These are phyloP conservation scores for Aphanomyces astaci DNA, from an alignment of 352 stramenopile genomes.

Conservation along the genomic window DNA sequence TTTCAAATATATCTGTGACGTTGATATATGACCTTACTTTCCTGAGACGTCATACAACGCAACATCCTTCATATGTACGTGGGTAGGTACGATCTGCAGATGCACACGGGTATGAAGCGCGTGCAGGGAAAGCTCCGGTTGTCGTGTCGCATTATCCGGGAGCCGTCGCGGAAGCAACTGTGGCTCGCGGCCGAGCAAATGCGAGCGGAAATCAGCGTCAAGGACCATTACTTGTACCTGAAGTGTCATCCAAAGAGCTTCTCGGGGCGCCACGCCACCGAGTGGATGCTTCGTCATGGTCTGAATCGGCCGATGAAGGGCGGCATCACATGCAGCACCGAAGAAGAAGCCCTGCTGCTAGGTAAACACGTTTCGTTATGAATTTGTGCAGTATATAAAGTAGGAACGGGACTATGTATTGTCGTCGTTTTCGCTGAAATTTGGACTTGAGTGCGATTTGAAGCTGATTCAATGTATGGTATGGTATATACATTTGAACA, in stretches of 20 bases:
- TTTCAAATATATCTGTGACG: too few species aligned
- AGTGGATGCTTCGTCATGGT: constrained; percentile 83
- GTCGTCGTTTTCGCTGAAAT: too few species aligned
- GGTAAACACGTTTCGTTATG: too few species aligned
- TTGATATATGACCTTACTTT: too few species aligned
- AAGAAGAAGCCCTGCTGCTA: constrained; percentile 72
- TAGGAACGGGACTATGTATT: too few species aligned
- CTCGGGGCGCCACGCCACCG: constrained; percentile 65
- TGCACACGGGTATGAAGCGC: constrained; percentile 75
- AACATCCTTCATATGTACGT: background rate
- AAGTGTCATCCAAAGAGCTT: constrained; percentile 74
- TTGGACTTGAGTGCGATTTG: background rate
- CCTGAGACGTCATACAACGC: background rate
- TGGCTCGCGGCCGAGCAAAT: constrained; percentile 81
- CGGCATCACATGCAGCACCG: constrained; percentile 75
- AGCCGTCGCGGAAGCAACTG: constrained; percentile 75
- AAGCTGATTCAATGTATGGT: background rate
- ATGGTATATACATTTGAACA: too few species aligned
- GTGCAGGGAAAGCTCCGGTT: constrained; percentile 76
- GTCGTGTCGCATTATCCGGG: constrained; percentile 75
- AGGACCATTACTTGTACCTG: constrained; percentile 74
- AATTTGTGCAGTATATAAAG: too few species aligned
- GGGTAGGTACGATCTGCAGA: constrained; percentile 60
- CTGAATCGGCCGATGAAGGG: constrained; percentile 76
- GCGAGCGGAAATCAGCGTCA: constrained; percentile 54